Percentiles rank a stretch among this genome's conserved stretches.
phyloP scores from a whole-genome alignment of 2,329 filamentous ascomycete species.

The Neonectria sp. region DNA sequence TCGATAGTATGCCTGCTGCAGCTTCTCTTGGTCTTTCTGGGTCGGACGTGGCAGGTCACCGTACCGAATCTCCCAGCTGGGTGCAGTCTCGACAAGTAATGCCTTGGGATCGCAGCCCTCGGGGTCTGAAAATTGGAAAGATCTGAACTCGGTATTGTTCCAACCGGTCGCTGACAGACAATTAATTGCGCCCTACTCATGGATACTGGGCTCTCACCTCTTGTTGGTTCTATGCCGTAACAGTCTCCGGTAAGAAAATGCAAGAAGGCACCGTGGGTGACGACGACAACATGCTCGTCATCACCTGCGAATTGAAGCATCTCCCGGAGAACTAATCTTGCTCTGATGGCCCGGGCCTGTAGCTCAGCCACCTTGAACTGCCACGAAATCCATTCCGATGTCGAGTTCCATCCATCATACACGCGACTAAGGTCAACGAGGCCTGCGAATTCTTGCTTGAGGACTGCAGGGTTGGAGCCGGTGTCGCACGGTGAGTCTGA shows the following conservation, averaged over 20 bases:
- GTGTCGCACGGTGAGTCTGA: conserved; percentile 28
- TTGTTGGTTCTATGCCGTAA: conserved; percentile 17
- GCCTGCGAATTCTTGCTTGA: conserved; percentile 17
- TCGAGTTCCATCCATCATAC: conserved; percentile 22
- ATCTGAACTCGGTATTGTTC: conserved; percentile 22
- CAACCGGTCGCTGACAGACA: conserved; percentile 8
- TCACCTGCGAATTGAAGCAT: conserved; percentile 4
- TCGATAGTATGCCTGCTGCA: background rate
- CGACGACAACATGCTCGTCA: conserved; percentile 21
- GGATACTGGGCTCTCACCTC: background rate
- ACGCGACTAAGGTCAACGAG: conserved; percentile 12
- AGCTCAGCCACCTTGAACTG: conserved; percentile 1
- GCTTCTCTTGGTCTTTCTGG: conserved; percentile 8
- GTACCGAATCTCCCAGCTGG: conserved; percentile 19
- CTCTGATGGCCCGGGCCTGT: conserved; percentile 7
- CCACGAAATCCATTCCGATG: conserved; percentile 14
- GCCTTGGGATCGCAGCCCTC: background rate
- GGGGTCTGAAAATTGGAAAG: conserved; percentile 9
- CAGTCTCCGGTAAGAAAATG: conserved; percentile 25
- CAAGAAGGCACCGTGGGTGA: conserved; percentile 27
- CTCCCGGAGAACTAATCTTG: conserved; percentile 16
- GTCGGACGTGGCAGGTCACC: conserved; percentile 13
- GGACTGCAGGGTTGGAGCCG: conserved; percentile 7
- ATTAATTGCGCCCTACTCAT: background rate
- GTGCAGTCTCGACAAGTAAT: conserved; percentile 12